Conservation (phyloP, 1,139 yeast genomes). For the Protomyces macrosporus region DNA sequence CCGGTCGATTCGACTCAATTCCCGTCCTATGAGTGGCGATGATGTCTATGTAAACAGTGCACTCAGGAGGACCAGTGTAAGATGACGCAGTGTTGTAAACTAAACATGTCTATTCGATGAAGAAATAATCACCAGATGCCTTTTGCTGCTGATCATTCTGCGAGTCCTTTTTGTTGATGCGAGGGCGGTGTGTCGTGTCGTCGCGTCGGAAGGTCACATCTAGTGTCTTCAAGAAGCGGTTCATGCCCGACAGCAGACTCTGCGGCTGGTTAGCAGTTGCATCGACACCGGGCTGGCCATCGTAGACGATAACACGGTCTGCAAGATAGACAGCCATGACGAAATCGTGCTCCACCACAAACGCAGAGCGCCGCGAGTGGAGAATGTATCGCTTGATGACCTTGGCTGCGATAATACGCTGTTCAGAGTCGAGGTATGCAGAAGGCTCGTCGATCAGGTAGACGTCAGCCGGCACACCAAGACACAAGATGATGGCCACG, state of each 20-base stretch:
- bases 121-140: slow-evolving; percentile 76
- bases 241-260: slow-evolving; percentile 92
- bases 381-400: slow-evolving; percentile 94
- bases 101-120: not conserved
- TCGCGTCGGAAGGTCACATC: slow-evolving; percentile 97
- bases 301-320: slow-evolving; percentile 95
- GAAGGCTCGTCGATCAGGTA: slow-evolving; percentile 37
- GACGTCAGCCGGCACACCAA: slow-evolving; percentile 56
- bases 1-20: not conserved
- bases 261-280: slow-evolving; percentile 85
- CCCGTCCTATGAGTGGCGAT: not conserved
- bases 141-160: slow-evolving; percentile 99
- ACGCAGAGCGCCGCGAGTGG: slow-evolving; percentile 96
- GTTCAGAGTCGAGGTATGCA: slow-evolving; percentile 97
- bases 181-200: slow-evolving; percentile 95
- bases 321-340: slow-evolving; percentile 96
- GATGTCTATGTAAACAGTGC: not conserved
- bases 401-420: slow-evolving; percentile 97
- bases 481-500: slow-evolving; percentile 91
- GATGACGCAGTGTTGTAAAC: too few species aligned
- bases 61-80: too few species aligned
- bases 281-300: slow-evolving; percentile 82
- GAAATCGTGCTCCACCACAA: slow-evolving; percentile 98
- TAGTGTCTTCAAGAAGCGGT: slow-evolving; percentile 90
- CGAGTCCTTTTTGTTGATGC: slow-evolving; percentile 94